A percentile compares a stretch with the other conserved stretches of the same genome.
Conservation (phyloP, 768 basidiomycete species). For the Tubosaeta brunneosetosa region DNA sequence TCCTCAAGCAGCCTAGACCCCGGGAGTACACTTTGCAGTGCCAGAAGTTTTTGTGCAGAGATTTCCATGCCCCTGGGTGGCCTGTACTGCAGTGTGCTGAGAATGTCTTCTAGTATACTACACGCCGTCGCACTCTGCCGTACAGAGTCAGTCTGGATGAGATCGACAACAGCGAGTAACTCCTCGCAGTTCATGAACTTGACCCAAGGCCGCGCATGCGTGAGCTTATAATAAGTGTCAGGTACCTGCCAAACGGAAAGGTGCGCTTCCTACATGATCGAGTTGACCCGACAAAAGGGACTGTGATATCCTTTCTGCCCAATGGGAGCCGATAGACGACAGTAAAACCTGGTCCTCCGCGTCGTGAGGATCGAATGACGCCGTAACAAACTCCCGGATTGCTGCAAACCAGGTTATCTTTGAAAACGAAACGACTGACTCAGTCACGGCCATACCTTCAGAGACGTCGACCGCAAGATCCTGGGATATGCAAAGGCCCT, state of each 20-base stretch:
- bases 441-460: conserved; percentile 30
- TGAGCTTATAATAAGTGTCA: conserved; percentile 10
- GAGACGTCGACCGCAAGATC: conserved; percentile 23
- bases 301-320: conserved; percentile 29
- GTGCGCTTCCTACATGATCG: conserved; percentile 9
- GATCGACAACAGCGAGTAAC: conserved; percentile 43
- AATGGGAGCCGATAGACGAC: conserved; percentile 39
- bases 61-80: conserved; percentile 6
- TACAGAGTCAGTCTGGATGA: conserved; percentile 19
- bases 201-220: conserved; percentile 43
- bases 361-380: conserved; percentile 34
- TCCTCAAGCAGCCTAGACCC: conserved; percentile 40
- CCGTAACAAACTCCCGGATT: conserved; percentile 37
- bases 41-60: conserved; percentile 37
- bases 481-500: conserved; percentile 30
- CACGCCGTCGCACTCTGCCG: background rate
- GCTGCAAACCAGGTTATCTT: conserved; percentile 30
- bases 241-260: background rate
- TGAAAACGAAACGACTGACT: no score
- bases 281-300: conserved; percentile 9
- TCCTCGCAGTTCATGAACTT: conserved; percentile 43
- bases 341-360: conserved; percentile 37
- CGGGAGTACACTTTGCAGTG: conserved; percentile 33
- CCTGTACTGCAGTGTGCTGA: conserved; percentile 30
- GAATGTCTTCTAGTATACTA: conserved; percentile 34